phyloP scores from a whole-genome alignment of 176 grass and related monocot species.

The Oryza brachyantha region DNA sequence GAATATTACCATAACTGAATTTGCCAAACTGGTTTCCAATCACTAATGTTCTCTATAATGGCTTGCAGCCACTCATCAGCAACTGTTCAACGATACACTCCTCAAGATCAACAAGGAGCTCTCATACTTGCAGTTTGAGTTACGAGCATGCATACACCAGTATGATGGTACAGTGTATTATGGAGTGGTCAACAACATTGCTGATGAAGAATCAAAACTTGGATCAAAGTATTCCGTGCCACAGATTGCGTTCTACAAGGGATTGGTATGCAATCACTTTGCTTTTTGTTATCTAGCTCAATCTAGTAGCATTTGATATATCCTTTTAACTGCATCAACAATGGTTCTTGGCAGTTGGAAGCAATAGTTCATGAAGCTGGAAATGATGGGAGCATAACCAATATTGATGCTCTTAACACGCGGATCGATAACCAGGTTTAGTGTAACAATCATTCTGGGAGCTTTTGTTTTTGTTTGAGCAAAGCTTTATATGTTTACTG shows the following conservation, averaged over 20 bases:
- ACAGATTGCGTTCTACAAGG: constrained; percentile 93
- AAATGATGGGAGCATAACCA: constrained; percentile 66
- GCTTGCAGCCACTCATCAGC: constrained; percentile 47
- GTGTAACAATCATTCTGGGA: neutral
- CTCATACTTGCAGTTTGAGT: constrained; percentile 68
- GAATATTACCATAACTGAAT: neutral
- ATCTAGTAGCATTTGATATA: neutral
- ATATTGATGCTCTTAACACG: constrained; percentile 63
- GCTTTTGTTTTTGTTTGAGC: constrained; percentile 6
- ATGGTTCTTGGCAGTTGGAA: constrained; percentile 61
- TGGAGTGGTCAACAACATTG: too few species aligned
- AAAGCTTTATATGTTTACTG: neutral
- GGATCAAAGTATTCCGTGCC: constrained; percentile 82
- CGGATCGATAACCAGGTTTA: constrained; percentile 74
- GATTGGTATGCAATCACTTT: constrained; percentile 49
- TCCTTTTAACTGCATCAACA: constrained; percentile 1
- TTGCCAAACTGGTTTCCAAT: neutral
- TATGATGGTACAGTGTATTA: too few species aligned
- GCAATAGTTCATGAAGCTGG: constrained; percentile 59
- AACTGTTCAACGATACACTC: constrained; percentile 63
- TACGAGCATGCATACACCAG: constrained; percentile 84
- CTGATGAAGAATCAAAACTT: constrained; percentile 75
- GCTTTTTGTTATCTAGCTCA: neutral
- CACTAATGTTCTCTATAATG: constrained; percentile 23
- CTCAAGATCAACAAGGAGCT: constrained; percentile 81